Conservation (phyloP, 148 eudicot species). For the Heliamphora exappendiculata region DNA sequence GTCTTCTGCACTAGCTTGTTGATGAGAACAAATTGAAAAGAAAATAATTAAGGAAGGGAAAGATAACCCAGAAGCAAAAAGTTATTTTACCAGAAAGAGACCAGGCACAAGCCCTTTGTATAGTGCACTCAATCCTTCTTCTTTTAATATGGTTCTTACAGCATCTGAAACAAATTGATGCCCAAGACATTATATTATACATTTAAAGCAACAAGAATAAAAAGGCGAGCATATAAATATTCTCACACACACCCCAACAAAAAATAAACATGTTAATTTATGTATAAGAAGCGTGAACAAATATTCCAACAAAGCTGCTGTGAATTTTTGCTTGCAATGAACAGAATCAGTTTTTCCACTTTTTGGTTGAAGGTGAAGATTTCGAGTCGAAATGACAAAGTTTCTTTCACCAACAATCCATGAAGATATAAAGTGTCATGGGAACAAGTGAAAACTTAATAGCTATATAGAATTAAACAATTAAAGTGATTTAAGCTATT, state of each 20-base stretch:
- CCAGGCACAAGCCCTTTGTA: constrained; percentile 85
- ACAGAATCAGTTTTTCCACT: neutral
- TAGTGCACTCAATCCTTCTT: constrained; percentile 96
- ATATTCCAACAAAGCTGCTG: neutral
- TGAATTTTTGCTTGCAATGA: neutral
- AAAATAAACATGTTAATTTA: neutral
- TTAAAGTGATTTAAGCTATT: neutral
- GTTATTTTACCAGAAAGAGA: constrained; percentile 69
- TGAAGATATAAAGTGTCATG: neutral
- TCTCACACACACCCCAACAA: neutral
- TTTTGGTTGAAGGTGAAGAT: neutral
- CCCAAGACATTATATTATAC: neutral
- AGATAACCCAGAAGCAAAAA: neutral
- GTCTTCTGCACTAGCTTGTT: neutral
- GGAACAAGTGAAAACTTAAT: neutral
- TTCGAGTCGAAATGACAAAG: neutral
- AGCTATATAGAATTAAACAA: neutral
- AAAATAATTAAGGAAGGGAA: neutral
- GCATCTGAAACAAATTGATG: constrained; percentile 57
- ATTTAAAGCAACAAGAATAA: neutral
- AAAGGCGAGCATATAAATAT: neutral
- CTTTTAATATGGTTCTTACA: constrained; percentile 82
- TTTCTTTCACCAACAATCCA: neutral
- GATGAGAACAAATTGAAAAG: neutral
- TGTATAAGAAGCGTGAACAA: constrained; percentile 7